Percentiles rank a stretch among this genome's conserved stretches.
Conservation (phyloP, 139 green algal genomes). For the Pseudopediastrum boryanum region DNA sequence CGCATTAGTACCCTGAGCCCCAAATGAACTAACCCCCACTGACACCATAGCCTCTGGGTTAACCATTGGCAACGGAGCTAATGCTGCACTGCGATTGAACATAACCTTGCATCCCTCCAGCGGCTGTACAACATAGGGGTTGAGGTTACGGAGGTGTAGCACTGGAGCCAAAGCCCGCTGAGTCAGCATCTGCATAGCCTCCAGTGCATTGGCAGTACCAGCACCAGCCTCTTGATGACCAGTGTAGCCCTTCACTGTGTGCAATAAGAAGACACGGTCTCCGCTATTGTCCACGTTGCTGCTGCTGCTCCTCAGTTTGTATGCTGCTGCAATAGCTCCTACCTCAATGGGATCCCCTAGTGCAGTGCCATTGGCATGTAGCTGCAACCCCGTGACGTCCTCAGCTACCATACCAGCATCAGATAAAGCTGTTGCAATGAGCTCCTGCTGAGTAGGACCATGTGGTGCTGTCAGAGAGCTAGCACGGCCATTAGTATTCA, state of each 20-base stretch:
- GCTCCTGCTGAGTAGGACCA: conserved; percentile 82
- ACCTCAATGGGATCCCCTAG: conserved; percentile 80
- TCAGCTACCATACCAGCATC: conserved; percentile 25
- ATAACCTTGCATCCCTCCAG: conserved; percentile 11
- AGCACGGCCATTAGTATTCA: conserved; percentile 87
- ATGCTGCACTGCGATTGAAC: conserved; percentile 9
- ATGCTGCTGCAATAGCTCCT: conserved; percentile 34
- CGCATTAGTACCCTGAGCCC: conserved; percentile 60
- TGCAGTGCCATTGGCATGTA: conserved; percentile 85
- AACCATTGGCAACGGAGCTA: conserved; percentile 5
- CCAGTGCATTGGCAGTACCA: conserved; percentile 52
- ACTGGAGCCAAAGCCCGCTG: conserved; percentile 35
- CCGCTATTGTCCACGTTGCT: conserved; percentile 6
- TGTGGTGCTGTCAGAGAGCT: conserved; percentile 89
- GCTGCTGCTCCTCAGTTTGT: not conserved
- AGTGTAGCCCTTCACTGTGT: conserved; percentile 50
- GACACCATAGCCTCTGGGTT: not conserved
- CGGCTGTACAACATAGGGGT: conserved; percentile 52
- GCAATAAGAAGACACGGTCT: conserved; percentile 47
- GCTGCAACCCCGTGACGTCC: conserved; percentile 44
- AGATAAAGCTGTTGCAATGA: conserved; percentile 66
- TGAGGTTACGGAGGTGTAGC: conserved; percentile 59
- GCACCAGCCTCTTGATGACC: conserved; percentile 66
- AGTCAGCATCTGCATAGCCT: conserved; percentile 34
- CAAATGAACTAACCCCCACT: conserved; percentile 68